phyloP scores from a whole-genome alignment of 768 basidiomycete genomes.

The Lactifluus volemus region DNA sequence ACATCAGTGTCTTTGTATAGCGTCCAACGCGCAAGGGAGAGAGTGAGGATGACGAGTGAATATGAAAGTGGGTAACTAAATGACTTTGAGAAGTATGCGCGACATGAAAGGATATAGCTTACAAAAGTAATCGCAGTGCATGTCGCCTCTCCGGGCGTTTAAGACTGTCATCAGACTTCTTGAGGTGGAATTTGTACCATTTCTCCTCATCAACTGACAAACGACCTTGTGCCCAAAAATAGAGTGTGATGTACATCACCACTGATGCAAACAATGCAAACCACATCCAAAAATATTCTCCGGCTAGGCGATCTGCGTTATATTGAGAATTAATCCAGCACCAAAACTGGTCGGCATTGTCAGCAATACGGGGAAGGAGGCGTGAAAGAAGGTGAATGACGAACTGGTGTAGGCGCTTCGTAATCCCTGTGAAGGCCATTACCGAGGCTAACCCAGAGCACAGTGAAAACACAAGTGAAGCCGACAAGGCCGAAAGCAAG shows the following conservation, averaged over 20 bases:
- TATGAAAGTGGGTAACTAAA: conserved; percentile 33
- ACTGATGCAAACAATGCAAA: conserved; percentile 30
- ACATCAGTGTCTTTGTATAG: conserved; percentile 22
- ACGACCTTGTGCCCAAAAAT: conserved; percentile 30
- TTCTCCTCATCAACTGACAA: conserved; percentile 25
- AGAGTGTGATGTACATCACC: conserved; percentile 31
- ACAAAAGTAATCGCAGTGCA: conserved; percentile 25
- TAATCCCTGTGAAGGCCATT: conserved; percentile 22
- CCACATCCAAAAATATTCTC: conserved; percentile 42
- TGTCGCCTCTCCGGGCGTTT: neutral
- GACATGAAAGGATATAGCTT: neutral
- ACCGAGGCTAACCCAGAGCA: conserved; percentile 17
- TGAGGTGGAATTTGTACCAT: conserved; percentile 30
- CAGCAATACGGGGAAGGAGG: neutral
- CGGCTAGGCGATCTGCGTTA: conserved; percentile 27
- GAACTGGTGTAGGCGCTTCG: conserved; percentile 31
- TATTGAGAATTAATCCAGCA: conserved; percentile 35
- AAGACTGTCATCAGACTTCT: neutral
- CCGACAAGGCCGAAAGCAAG: neutral
- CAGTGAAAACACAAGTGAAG: neutral
- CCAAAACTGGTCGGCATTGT: conserved; percentile 27
- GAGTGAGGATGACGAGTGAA: conserved; percentile 32
- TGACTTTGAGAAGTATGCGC: neutral
- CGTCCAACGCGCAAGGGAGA: conserved; percentile 37
- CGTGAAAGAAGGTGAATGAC: neutral